These are phyloP conservation scores for Dysphania ambrosioides DNA, from an alignment of 148 eudicot genomes.

Conservation along the genomic window DNA sequence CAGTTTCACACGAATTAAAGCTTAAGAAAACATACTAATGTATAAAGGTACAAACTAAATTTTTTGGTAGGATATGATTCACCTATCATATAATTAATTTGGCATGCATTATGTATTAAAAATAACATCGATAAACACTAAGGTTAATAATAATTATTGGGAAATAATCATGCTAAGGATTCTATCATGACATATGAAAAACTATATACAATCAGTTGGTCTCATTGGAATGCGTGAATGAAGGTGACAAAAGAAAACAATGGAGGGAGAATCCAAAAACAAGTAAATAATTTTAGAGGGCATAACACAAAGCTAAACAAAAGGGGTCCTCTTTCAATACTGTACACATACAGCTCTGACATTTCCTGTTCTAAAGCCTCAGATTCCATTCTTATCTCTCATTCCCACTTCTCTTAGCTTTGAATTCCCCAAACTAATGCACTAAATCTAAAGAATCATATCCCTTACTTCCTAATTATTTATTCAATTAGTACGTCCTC, in stretches of 20 bases:
- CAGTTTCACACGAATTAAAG: background rate
- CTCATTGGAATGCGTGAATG: slow-evolving; percentile 28
- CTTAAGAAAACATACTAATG: background rate
- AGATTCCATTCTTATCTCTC: slow-evolving; percentile 35
- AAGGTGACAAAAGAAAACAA: slow-evolving; percentile 9
- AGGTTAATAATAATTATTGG: slow-evolving; percentile 22
- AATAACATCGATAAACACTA: slow-evolving; percentile 13
- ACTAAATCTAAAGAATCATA: background rate
- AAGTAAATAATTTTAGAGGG: slow-evolving; percentile 4
- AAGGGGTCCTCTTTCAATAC: slow-evolving; percentile 8
- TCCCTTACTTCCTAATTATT: no score
- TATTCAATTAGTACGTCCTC: no score
- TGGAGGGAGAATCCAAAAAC: background rate
- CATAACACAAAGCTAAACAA: slow-evolving; percentile 12
- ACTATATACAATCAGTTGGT: background rate
- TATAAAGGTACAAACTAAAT: background rate
- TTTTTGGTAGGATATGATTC: slow-evolving; percentile 14
- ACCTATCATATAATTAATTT: slow-evolving; percentile 14
- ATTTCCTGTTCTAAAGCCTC: slow-evolving; percentile 22
- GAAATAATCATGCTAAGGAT: slow-evolving; percentile 26
- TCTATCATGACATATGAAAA: background rate
- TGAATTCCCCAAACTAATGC: slow-evolving; percentile 20
- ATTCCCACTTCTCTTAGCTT: slow-evolving; percentile 15
- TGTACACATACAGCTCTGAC: slow-evolving; percentile 26
- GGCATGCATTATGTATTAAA: slow-evolving; percentile 7